phyloP scores from a whole-genome alignment of 192 early-diverging fungal genomes.

The Mortierella hygrophila region DNA sequence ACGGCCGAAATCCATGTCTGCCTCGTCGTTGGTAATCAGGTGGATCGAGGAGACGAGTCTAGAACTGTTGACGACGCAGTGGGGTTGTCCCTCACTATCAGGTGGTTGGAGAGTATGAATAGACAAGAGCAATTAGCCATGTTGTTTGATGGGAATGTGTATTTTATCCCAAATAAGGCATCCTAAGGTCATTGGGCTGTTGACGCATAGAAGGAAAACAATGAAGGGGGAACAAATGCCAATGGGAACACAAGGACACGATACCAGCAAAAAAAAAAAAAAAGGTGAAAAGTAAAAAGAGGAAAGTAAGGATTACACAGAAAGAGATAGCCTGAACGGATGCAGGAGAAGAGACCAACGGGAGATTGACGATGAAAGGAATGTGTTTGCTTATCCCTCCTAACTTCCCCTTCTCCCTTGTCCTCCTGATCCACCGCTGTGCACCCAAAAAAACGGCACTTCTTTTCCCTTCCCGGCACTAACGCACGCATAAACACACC shows the following conservation, averaged over 20 bases:
- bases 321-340: neutral
- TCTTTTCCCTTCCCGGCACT: neutral
- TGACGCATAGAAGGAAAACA: neutral
- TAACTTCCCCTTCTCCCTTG: neutral
- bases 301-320: neutral
- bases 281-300: neutral
- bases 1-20: constrained; percentile 45
- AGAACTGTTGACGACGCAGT: constrained; percentile 25
- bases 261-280: neutral
- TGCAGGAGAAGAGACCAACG: neutral
- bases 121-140: neutral
- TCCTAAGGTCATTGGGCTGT: constrained; percentile 22
- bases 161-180: constrained; percentile 16
- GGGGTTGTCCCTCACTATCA: constrained; percentile 22
- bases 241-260: constrained; percentile 3
- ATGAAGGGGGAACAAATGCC: neutral
- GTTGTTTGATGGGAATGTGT: neutral
- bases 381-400: constrained; percentile 3
- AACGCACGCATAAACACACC: neutral
- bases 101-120: neutral
- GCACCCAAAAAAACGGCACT: neutral
- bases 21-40: constrained; percentile 23
- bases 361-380: neutral
- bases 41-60: constrained; percentile 32
- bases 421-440: neutral